Conservation (phyloP, 495 filamentous ascomycete species). For the Xylaria palmicola region DNA sequence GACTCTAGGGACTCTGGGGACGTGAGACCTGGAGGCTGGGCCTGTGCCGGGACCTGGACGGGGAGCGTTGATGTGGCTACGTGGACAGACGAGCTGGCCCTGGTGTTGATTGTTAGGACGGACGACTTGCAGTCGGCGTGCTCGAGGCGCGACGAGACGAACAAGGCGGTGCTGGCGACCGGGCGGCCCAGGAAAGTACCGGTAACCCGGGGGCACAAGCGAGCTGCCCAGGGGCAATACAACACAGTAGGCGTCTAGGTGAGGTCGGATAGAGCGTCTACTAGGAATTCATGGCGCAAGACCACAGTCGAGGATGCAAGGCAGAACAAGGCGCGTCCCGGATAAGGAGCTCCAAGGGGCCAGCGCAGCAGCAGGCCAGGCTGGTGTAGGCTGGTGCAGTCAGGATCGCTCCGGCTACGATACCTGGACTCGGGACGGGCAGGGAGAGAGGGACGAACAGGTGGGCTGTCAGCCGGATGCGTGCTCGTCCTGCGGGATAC, state of each 20-base stretch:
- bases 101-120: conserved; percentile 10
- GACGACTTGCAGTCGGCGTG: neutral
- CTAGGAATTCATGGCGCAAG: conserved; percentile 7
- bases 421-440: too few relatives aligned
- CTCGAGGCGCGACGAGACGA: neutral
- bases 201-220: too few relatives aligned
- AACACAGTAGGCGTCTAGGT: conserved; percentile 1
- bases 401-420: neutral
- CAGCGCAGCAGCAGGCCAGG: neutral
- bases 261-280: neutral
- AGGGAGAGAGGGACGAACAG: neutral
- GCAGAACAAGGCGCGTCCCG: neutral
- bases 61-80: conserved; percentile 1
- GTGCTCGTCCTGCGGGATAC: neutral
- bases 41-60: neutral
- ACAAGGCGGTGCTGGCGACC: neutral
- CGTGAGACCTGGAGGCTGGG: conserved; percentile 1
- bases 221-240: neutral
- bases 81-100: conserved; percentile 11
- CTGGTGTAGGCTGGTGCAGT: neutral
- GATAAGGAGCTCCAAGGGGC: neutral
- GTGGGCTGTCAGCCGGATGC: neutral
- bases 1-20: neutral
- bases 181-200: neutral
- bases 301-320: neutral